Percentiles rank a stretch among this genome's conserved stretches.
Conservation (phyloP, 2,329 filamentous ascomycete genomes). For the Zasmidium cellare region DNA sequence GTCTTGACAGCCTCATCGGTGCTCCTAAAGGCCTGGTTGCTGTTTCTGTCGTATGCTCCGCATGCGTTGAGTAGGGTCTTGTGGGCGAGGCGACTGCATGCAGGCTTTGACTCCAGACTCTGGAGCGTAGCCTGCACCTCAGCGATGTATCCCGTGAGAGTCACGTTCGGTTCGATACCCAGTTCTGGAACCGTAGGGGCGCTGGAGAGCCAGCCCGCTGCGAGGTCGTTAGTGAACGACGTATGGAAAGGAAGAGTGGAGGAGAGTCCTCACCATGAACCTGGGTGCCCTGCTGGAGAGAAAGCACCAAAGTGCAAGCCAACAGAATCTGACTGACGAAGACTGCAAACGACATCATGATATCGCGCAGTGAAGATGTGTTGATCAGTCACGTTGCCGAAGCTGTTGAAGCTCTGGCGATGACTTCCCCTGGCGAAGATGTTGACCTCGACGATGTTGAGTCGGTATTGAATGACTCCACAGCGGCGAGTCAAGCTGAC, state of each 20-base stretch:
- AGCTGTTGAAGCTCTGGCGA: neutral
- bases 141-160: conserved; percentile 10
- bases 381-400: neutral
- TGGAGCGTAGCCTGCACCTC: conserved; percentile 46
- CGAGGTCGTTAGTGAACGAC: neutral
- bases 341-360: conserved; percentile 4
- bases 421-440: neutral
- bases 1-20: conserved; percentile 24
- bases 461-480: neutral
- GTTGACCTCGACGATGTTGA: neutral
- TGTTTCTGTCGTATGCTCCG: conserved; percentile 43
- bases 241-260: neutral
- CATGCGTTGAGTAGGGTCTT: conserved; percentile 56
- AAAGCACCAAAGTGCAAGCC: neutral
- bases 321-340: neutral
- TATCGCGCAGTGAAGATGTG: neutral
- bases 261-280: neutral
- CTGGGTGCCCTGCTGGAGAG: neutral
- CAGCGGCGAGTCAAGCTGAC: neutral
- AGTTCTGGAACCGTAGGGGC: neutral
- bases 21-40: conserved; percentile 20
- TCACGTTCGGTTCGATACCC: conserved; percentile 1
- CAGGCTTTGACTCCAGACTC: conserved; percentile 47
- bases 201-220: neutral
- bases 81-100: conserved; percentile 56